Evolutionary conservation across 495 filamentous ascomycete species (phyloP).

Genomic region (Tuber calosporum): DNA sequence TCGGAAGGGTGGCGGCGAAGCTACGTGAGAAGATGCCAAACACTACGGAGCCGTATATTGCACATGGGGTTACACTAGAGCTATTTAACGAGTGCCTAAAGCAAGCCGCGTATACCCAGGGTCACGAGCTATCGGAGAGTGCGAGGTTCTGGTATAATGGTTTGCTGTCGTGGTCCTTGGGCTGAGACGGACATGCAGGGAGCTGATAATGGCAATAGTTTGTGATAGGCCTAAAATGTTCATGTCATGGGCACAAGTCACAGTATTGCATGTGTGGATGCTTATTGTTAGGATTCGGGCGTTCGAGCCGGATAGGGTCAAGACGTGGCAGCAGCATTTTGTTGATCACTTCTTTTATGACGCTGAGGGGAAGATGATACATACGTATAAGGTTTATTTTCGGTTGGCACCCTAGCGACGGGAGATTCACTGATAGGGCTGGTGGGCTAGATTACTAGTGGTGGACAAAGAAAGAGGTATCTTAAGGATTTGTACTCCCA

Average conservation of each 20-base stretch:
- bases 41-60: constrained; percentile 62
- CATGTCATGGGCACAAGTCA: constrained; percentile 89
- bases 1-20: not conserved
- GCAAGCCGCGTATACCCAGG: constrained; percentile 61
- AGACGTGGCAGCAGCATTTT: constrained; percentile 64
- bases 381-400: constrained; percentile 52
- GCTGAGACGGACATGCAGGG: not conserved
- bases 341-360: constrained; percentile 91
- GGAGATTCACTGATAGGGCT: constrained; percentile 60
- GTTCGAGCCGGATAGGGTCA: constrained; percentile 46
- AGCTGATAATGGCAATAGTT: constrained; percentile 10
- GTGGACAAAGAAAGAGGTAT: constrained; percentile 66
- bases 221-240: constrained; percentile 60
- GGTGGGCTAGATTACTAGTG: constrained; percentile 54
- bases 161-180: constrained; percentile 43
- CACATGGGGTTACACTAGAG: constrained; percentile 67
- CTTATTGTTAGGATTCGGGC: constrained; percentile 75
- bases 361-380: constrained; percentile 76
- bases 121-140: constrained; percentile 25
- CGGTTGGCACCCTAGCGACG: constrained; percentile 81
- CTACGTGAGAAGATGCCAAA: constrained; percentile 44
- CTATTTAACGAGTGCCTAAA: constrained; percentile 68
- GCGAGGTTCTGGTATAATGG: constrained; percentile 60
- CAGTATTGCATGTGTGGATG: constrained; percentile 92
- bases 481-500: constrained; percentile 87